These are phyloP conservation scores for Aspergillus cavernicola DNA, from an alignment of 495 filamentous ascomycete genomes.

Conservation along the genomic window DNA sequence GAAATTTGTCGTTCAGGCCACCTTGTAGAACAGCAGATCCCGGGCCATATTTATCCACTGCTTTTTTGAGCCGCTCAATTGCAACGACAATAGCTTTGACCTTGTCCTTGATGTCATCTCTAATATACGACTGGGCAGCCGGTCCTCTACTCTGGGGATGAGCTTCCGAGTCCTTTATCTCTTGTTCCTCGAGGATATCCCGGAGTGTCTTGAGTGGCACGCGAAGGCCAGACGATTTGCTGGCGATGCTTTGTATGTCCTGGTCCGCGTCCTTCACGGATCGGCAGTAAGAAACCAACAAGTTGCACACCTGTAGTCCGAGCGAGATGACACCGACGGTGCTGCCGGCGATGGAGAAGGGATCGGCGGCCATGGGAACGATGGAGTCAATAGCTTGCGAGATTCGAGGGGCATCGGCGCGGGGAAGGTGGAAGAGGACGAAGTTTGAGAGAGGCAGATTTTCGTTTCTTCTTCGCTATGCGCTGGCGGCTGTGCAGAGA, in stretches of 20 bases:
- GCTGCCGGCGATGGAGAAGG: not conserved
- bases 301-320: not conserved
- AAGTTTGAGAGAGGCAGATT: no score
- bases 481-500: not conserved
- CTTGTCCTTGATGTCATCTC: not conserved
- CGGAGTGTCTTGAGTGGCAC: not conserved
- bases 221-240: not conserved
- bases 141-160: not conserved
- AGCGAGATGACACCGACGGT: slow-evolving; percentile 1
- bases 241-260: not conserved
- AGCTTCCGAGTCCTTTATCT: not conserved
- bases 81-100: not conserved
- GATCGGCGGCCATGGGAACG: not conserved
- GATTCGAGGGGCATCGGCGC: no score
- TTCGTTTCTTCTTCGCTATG: not conserved
- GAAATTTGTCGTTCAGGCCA: not conserved
- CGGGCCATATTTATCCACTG: not conserved
- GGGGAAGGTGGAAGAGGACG: no score
- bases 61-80: not conserved
- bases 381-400: no score
- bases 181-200: not conserved
- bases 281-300: not conserved
- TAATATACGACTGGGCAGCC: not conserved
- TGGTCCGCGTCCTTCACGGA: not conserved
- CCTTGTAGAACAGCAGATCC: not conserved